Base-by-base conservation (phyloP, 2,329 filamentous ascomycete species). In the Didymosphaeria variabile region DNA sequence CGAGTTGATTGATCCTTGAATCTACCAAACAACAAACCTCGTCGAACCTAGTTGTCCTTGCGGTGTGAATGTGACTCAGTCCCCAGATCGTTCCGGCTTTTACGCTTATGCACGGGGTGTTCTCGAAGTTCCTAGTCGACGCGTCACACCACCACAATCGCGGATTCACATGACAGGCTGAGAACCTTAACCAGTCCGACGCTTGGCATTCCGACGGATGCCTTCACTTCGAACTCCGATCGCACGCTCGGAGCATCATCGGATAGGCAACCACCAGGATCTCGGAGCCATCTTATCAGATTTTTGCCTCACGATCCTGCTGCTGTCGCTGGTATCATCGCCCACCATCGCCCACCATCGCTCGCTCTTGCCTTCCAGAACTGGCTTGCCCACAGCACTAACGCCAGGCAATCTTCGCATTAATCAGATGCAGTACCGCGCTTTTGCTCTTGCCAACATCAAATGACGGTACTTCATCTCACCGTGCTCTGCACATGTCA, bases 251-350 rank as follows among this genome's bases (percentile, higher is more conserved):
- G 47, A 23, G 12, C 29, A 15, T 15, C 9, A 4, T 36, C 31
- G 29, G 47, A 51, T 29, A 29, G 26, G 4, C 26, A 5, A 5
- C 26, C 26, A 1, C 19, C 12, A 2, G 8, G 17, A 51, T 19
- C 6, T 51, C 47, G 31, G 31, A 10, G 19, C 4, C 19, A 52
- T 52, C 50, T 52, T 52, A 52, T 52, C 50, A 26, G 50, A 52
- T 51, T 10, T 52, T 29, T 50, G 23, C 8, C 45, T 29, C 26
- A 29, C 26, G 26, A 29, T 29, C 6, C 26, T 6, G 26, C 26
- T 29, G 26, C 6, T 29, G 26, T 29, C 26, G 26, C 26, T 29
- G 26, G 6, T 6, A 29, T 6, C 26, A 29, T 29, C 26, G 26
- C 26, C 4, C 26, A 6, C n/a, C n/a, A n/a, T n/a, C n/a, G n/a